These are phyloP conservation scores for Neoarthrinium moseri DNA, from an alignment of 2,329 filamentous ascomycete species.

Conservation along the genomic window DNA sequence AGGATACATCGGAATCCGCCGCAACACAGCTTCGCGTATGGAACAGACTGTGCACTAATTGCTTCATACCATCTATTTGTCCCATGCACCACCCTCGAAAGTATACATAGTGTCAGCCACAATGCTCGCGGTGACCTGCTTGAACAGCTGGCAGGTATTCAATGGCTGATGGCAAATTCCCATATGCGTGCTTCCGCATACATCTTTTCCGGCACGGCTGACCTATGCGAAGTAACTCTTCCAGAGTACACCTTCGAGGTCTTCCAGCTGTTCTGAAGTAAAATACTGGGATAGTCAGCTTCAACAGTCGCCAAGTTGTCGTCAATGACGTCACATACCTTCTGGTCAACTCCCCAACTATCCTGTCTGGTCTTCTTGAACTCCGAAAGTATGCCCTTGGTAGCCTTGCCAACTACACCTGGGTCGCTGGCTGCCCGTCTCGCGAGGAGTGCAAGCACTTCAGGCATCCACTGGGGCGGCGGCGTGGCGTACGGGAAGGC, in stretches of 20 bases:
- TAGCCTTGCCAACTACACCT: conserved; percentile 91
- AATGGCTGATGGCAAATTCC: no score
- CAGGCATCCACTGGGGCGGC: conserved; percentile 90
- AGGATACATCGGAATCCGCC: no score
- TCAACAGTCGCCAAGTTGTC: not conserved
- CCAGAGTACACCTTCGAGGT: conserved; percentile 94
- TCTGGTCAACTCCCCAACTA: conserved; percentile 97
- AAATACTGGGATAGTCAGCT: conserved; percentile 63
- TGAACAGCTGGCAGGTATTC: no score
- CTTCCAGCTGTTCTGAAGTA: conserved; percentile 87
- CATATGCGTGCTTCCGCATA: no score
- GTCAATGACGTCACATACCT: conserved; percentile 59
- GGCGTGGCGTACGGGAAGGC: conserved; percentile 96
- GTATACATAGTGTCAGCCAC: no score
- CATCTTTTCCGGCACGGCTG: not conserved
- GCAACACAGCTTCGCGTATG: no score
- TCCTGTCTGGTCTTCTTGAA: conserved; percentile 99
- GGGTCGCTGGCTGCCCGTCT: conserved; percentile 83
- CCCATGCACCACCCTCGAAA: no score
- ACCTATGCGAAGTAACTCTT: conserved; percentile 95
- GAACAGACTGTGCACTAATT: no score
- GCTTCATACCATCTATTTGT: no score
- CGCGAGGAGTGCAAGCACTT: conserved; percentile 82
- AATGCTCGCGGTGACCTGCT: no score
- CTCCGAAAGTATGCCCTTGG: conserved; percentile 89